A percentile compares a stretch with the other conserved stretches of the same genome.
phyloP scores from a whole-genome alignment of 139 green algal genomes.

The Tetradesmus lagerheimii region DNA sequence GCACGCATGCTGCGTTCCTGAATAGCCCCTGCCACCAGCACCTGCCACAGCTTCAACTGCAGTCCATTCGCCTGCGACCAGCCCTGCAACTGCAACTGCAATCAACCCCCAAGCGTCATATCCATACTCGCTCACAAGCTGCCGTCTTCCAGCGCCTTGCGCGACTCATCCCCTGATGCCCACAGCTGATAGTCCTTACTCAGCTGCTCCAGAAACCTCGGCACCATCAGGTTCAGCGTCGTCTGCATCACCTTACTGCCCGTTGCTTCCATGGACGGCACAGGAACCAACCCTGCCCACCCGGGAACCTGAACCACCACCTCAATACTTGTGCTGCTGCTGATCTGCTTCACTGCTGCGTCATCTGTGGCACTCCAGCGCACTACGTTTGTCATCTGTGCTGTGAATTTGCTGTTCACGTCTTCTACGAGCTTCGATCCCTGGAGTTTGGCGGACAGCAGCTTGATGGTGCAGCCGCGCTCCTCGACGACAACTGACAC shows the following conservation, averaged over 20 bases:
- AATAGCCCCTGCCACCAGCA: too few relatives aligned
- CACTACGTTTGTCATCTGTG: slow-evolving; percentile 83
- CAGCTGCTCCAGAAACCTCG: slow-evolving; percentile 87
- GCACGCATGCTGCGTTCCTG: too few relatives aligned
- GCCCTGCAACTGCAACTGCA: too few relatives aligned
- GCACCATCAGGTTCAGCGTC: slow-evolving; percentile 80
- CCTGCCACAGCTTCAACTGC: too few relatives aligned
- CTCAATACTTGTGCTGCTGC: slow-evolving; percentile 60
- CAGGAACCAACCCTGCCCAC: slow-evolving; percentile 53
- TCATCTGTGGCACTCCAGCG: slow-evolving; percentile 51
- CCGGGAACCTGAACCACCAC: slow-evolving; percentile 59
- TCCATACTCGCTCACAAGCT: slow-evolving; percentile 42
- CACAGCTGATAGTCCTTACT: slow-evolving; percentile 81
- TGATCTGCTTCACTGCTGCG: slow-evolving; percentile 46
- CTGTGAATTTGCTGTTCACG: slow-evolving; percentile 79
- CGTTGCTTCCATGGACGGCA: slow-evolving; percentile 45
- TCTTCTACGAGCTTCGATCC: slow-evolving; percentile 68
- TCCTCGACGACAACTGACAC: slow-evolving; percentile 77
- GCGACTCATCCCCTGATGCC: slow-evolving; percentile 76
- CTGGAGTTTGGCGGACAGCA: slow-evolving; percentile 79
- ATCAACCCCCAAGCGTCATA: too few relatives aligned
- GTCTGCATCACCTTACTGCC: slow-evolving; percentile 73
- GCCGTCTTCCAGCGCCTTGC: slow-evolving; percentile 65
- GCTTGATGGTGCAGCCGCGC: slow-evolving; percentile 79
- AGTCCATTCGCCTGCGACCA: too few relatives aligned